Evolutionary conservation across 495 filamentous ascomycete genomes (phyloP).

Genomic region (Aspergillus diversus): DNA sequence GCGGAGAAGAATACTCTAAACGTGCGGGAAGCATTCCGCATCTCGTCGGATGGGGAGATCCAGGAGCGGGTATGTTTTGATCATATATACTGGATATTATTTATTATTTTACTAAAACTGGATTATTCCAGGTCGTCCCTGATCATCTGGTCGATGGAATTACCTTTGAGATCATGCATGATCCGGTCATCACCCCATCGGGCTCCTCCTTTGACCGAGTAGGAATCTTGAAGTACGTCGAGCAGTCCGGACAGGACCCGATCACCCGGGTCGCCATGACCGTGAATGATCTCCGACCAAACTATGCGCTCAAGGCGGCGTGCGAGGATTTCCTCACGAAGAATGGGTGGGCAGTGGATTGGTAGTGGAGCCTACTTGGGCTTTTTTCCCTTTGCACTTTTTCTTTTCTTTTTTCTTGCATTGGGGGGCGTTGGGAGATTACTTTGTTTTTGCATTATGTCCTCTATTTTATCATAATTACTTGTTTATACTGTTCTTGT

Average conservation of each 20-base stretch:
- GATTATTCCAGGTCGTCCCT: slow-evolving; percentile 62
- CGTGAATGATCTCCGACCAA: slow-evolving; percentile 76
- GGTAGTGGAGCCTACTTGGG: slow-evolving; percentile 51
- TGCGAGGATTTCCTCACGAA: slow-evolving; percentile 81
- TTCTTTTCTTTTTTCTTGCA: no score
- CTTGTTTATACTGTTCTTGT: no score
- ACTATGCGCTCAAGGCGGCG: slow-evolving; percentile 80
- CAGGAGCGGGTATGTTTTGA: slow-evolving; percentile 54
- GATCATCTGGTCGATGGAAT: slow-evolving; percentile 91
- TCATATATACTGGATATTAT: background rate
- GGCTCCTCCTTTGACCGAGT: slow-evolving; percentile 89
- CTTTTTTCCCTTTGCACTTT: slow-evolving; percentile 27
- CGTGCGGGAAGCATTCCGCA: slow-evolving; percentile 46
- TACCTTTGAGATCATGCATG: slow-evolving; percentile 89
- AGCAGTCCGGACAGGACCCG: slow-evolving; percentile 74
- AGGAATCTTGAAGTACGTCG: slow-evolving; percentile 85
- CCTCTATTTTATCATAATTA: no score
- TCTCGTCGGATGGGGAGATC: slow-evolving; percentile 62
- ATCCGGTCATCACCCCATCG: slow-evolving; percentile 85
- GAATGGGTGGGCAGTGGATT: slow-evolving; percentile 95
- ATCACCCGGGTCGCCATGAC: slow-evolving; percentile 76
- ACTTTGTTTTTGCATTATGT: no score
- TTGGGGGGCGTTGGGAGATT: no score
- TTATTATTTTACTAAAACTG: slow-evolving; percentile 16
- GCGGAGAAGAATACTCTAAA: slow-evolving; percentile 55